These are phyloP conservation scores for Amborella trichopoda DNA, from an alignment of 164 flowering plant genomes.

Conservation along the genomic window DNA sequence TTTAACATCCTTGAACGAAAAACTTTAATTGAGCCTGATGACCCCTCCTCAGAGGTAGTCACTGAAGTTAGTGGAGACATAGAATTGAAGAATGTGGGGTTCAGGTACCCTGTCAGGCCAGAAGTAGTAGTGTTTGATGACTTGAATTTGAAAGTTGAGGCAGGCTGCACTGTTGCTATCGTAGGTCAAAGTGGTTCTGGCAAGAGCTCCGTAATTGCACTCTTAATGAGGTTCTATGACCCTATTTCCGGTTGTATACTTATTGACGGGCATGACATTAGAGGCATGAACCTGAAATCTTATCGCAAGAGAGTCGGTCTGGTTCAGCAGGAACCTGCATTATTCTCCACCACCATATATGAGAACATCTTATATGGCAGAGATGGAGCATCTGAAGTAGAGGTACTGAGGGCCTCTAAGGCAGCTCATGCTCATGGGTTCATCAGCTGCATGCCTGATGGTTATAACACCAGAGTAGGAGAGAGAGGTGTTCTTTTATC, in stretches of 20 bases:
- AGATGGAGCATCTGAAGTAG: conserved; percentile 51
- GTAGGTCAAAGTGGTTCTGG: conserved; percentile 90
- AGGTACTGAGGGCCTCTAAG: conserved; percentile 53
- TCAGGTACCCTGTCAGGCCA: conserved; percentile 61
- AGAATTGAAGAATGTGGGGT: conserved; percentile 46
- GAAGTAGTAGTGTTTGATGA: conserved; percentile 35
- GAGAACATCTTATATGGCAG: conserved; percentile 72
- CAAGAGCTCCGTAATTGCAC: conserved; percentile 54
- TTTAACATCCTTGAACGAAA: conserved; percentile 42
- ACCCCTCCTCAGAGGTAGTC: conserved; percentile 21
- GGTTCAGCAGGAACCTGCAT: conserved; percentile 77
- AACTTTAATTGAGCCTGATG: conserved; percentile 36
- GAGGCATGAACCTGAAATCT: conserved; percentile 34
- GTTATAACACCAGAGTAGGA: conserved; percentile 85
- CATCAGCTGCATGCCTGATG: conserved; percentile 78
- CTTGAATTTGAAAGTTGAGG: conserved; percentile 28
- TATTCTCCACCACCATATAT: conserved; percentile 66
- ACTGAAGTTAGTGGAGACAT: conserved; percentile 41
- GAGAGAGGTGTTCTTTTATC: conserved; percentile 89
- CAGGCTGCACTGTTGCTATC: conserved; percentile 67
- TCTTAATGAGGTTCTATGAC: conserved; percentile 65
- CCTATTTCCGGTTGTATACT: conserved; percentile 36
- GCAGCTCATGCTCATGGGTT: conserved; percentile 76
- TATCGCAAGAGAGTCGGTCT: conserved; percentile 46
- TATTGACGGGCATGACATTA: conserved; percentile 51